A percentile compares a stretch with the other conserved stretches of the same genome.
phyloP scores from a whole-genome alignment of 2,329 filamentous ascomycete species.

The Aspergillus alliaceus region DNA sequence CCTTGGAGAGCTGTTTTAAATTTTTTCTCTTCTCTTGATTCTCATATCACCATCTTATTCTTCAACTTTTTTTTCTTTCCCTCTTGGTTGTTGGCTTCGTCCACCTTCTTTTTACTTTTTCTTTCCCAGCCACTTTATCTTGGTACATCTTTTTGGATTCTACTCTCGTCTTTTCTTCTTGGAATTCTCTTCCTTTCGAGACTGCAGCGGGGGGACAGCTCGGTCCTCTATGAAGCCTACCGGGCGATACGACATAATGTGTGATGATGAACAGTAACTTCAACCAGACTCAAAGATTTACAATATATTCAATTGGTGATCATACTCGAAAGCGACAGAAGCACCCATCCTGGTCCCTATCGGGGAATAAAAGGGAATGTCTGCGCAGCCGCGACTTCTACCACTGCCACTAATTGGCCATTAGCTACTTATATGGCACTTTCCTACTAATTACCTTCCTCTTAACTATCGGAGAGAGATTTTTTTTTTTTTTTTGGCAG shows the following conservation, averaged over 20 bases:
- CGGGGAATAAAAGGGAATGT: neutral
- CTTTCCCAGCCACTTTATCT: neutral
- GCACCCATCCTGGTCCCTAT: neutral
- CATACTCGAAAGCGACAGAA: neutral
- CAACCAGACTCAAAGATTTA: neutral
- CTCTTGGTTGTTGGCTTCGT: constrained; percentile 7
- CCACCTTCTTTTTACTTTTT: neutral
- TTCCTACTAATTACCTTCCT: neutral
- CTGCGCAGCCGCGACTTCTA: neutral
- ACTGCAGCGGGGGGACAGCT: neutral
- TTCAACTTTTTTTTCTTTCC: neutral
- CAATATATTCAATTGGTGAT: constrained; percentile 1
- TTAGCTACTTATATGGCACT: neutral
- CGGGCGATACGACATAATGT: constrained; percentile 5
- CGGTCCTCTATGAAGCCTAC: neutral
- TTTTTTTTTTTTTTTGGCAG: no score
- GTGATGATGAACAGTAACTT: constrained; percentile 1
- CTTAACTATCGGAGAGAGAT: neutral
- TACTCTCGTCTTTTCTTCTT: neutral
- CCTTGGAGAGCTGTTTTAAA: neutral
- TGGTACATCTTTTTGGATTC: neutral
- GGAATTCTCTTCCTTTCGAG: neutral
- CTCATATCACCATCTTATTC: neutral
- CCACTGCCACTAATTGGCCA: neutral
- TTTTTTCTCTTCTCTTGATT: neutral